phyloP scores from a whole-genome alignment of 2,329 filamentous ascomycete genomes.

The Onygenales sp. region DNA sequence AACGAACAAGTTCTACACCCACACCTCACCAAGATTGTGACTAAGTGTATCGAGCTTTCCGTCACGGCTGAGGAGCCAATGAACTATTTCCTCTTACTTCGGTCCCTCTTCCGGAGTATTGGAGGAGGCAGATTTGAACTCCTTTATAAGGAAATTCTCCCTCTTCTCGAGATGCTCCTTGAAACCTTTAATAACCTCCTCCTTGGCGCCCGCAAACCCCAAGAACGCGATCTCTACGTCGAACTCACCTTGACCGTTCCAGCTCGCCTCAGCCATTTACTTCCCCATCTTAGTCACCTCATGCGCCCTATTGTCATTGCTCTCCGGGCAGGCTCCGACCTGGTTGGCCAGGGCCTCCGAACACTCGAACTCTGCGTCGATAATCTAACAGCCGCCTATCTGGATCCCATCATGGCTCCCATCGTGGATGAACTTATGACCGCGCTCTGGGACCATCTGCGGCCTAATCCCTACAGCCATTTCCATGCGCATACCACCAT shows the following conservation, averaged over 20 bases:
- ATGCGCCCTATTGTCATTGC: slow-evolving; percentile 98
- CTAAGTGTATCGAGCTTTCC: slow-evolving; percentile 91
- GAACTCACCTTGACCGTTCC: slow-evolving; percentile 95
- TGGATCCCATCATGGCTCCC: slow-evolving; percentile 97
- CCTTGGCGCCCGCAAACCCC: slow-evolving; percentile 77
- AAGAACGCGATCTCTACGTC: slow-evolving; percentile 90
- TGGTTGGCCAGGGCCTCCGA: slow-evolving; percentile 86
- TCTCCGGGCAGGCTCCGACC: slow-evolving; percentile 77
- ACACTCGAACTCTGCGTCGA: slow-evolving; percentile 96
- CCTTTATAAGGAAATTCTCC: slow-evolving; percentile 94
- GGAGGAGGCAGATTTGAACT: slow-evolving; percentile 96
- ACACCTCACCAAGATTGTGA: slow-evolving; percentile 94
- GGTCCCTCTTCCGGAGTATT: slow-evolving; percentile 91
- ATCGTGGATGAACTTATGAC: slow-evolving; percentile 99
- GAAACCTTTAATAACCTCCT: slow-evolving; percentile 95
- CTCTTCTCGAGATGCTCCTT: slow-evolving; percentile 90
- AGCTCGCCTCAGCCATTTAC: slow-evolving; percentile 81
- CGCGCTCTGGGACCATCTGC: slow-evolving; percentile 88
- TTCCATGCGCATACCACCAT: slow-evolving; percentile 97
- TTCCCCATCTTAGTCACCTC: slow-evolving; percentile 90
- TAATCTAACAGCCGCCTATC: slow-evolving; percentile 92
- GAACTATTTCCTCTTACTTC: slow-evolving; percentile 92
- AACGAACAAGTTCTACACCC: slow-evolving; percentile 94
- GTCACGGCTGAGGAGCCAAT: slow-evolving; percentile 94
- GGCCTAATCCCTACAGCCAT: slow-evolving; percentile 89